Evolutionary conservation across 192 early-diverging fungal genomes (phyloP), one percentile per base, ranked within the genome.

Genomic region (Coemansia erecta): DNA sequence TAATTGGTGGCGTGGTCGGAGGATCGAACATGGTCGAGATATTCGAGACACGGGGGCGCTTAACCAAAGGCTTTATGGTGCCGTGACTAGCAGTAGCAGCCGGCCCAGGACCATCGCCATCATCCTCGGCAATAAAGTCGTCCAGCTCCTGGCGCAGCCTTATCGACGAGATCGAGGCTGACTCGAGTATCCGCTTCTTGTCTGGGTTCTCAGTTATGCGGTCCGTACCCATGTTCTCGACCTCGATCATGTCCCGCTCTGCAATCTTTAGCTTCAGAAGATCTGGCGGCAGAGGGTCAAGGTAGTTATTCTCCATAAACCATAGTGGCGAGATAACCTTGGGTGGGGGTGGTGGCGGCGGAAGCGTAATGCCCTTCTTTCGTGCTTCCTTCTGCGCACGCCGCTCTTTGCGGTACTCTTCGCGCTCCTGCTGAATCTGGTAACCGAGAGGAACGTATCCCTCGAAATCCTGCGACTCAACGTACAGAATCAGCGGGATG

Each of bases 391-490:
- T 77, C 33, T 66, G 37, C 23, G 40, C 31, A 44, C 68, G 59
- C 60, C 46, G 58, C 48, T 64, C 52, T 33, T 63, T 48, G n/a
- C 74, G 74, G 47, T 40, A 37, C 58, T 77, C 74, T 21, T 77
- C 74, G 17, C 61, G 74, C 31, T 64, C 51, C 40, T 77, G 60
- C 19, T 61, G 68, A 23, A 77, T 77, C 45, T 68, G 48, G 41
- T 42, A 59, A 0, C 61, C 74, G 3, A 63, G 52, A 0, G 74
- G 68, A 18, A 61, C 51, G 31, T 77, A 77, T 22, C 74, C 74
- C 37, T 77, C 74, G 61, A 77, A 77, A 18, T 72, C 69, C 48
- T 77, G 74, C 58, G 74, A 77, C 48, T 57, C 63, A 1, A 68
- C 3, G 22, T 58, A 77, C 23, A 71, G 65, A 9, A 67, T 52